Percentiles rank a stretch among this genome's conserved stretches.
phyloP scores from a whole-genome alignment of 371 early-diverging fungal species.

The Mucor lusitanicus region DNA sequence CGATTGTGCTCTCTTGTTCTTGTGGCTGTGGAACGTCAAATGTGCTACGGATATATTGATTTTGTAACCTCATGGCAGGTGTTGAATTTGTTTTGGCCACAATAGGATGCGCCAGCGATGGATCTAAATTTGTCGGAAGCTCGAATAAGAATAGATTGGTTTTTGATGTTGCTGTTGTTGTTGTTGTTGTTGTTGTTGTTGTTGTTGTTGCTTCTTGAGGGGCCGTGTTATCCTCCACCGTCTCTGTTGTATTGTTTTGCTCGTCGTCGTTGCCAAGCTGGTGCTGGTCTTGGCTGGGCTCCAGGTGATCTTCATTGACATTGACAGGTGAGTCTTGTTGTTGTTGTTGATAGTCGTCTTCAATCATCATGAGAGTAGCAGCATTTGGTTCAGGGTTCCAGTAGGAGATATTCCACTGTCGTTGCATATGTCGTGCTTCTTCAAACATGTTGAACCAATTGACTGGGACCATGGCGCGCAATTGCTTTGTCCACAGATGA shows the following conservation, averaged over 20 bases:
- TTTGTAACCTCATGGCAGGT: conserved; percentile 18
- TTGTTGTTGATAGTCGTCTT: neutral
- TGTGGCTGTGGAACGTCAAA: conserved; percentile 13
- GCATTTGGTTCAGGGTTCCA: conserved; percentile 3
- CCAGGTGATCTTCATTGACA: neutral
- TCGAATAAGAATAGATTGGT: conserved; percentile 4
- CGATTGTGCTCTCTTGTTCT: conserved; percentile 4
- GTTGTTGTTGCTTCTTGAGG: neutral
- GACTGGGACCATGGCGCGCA: conserved; percentile 33
- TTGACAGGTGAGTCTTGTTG: neutral
- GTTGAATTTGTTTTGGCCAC: neutral
- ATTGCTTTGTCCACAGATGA: conserved; percentile 38
- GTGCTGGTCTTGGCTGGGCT: neutral
- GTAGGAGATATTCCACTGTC: conserved; percentile 27
- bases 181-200: neutral
- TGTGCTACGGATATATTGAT: conserved; percentile 7
- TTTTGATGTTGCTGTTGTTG: neutral
- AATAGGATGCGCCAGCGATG: conserved; percentile 1
- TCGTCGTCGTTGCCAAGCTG: neutral
- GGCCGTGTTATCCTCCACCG: neutral
- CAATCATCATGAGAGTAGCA: neutral
- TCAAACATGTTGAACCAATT: conserved; percentile 53
- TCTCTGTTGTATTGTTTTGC: neutral
- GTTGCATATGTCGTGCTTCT: conserved; percentile 46
- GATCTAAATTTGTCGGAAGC: conserved; percentile 2